These are phyloP conservation scores for Taxawa tesnikishii DNA, from an alignment of 2,329 filamentous ascomycete genomes.

Conservation along the genomic window DNA sequence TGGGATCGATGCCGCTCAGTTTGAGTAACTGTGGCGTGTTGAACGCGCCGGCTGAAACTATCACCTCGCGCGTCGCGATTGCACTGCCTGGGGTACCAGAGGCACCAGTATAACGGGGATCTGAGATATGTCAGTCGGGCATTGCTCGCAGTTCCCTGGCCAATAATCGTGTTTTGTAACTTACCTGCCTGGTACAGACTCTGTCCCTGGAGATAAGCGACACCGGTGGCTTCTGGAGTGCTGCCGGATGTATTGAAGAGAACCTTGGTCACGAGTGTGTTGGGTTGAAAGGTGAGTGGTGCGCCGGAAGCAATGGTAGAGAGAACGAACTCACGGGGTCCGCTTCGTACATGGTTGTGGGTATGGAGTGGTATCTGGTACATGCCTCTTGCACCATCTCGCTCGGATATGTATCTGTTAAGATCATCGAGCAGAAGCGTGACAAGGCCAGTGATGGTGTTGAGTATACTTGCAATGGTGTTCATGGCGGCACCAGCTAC, in stretches of 20 bases:
- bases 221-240: conserved; percentile 34
- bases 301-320: conserved; percentile 36
- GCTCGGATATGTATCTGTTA: conserved; percentile 18
- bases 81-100: conserved; percentile 28
- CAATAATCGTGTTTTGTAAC: no score
- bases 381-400: conserved; percentile 36
- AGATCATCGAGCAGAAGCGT: conserved; percentile 36
- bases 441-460: conserved; percentile 30
- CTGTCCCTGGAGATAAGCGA: conserved; percentile 29
- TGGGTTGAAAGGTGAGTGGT: conserved; percentile 44
- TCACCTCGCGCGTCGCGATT: conserved; percentile 31
- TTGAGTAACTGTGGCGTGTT: conserved; percentile 55
- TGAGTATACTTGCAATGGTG: conserved; percentile 19
- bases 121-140: no score
- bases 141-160: no score
- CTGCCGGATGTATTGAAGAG: conserved; percentile 49
- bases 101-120: conserved; percentile 18
- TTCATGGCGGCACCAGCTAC: conserved; percentile 18
- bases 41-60: conserved; percentile 42
- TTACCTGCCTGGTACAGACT: conserved; percentile 27
- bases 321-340: conserved; percentile 45
- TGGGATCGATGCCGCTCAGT: conserved; percentile 53
- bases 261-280: conserved; percentile 55
- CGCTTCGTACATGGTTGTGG: conserved; percentile 31
- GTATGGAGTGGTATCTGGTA: conserved; percentile 49